Percentiles rank a stretch among this genome's conserved stretches.
These are phyloP conservation scores for Fraxinus xanthoxyloides DNA, from an alignment of 305 asterid genomes.

Conservation along the genomic window DNA sequence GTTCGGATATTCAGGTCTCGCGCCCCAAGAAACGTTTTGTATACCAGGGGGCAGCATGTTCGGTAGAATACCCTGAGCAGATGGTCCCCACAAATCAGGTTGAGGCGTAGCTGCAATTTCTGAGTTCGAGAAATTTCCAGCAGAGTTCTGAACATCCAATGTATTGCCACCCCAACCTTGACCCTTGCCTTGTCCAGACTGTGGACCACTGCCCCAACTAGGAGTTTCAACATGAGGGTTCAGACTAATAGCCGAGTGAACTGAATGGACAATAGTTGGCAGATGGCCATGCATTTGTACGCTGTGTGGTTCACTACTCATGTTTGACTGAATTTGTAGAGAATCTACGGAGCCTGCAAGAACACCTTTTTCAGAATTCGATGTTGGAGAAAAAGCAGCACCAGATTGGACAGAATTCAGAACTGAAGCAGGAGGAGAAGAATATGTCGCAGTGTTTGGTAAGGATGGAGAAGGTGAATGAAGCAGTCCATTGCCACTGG, in stretches of 20 bases:
- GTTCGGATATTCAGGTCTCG: slow-evolving; percentile 44
- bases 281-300: slow-evolving; percentile 44
- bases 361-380: slow-evolving; percentile 43
- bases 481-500: slow-evolving; percentile 39
- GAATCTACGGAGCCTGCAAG: slow-evolving; percentile 33
- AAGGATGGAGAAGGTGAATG: slow-evolving; percentile 54
- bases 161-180: slow-evolving; percentile 49
- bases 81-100: slow-evolving; percentile 62
- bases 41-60: slow-evolving; percentile 53
- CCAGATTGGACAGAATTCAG: slow-evolving; percentile 32
- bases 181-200: slow-evolving; percentile 50
- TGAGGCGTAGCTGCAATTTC: slow-evolving; percentile 45
- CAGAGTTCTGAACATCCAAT: slow-evolving; percentile 47
- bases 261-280: slow-evolving; percentile 30
- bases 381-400: slow-evolving; percentile 41
- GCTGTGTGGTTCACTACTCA: slow-evolving; percentile 37
- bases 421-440: slow-evolving; percentile 47
- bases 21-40: slow-evolving; percentile 53
- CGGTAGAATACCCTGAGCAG: slow-evolving; percentile 51
- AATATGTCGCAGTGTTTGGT: slow-evolving; percentile 31
- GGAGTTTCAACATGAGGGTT: slow-evolving; percentile 48
- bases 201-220: slow-evolving; percentile 40
- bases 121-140: slow-evolving; percentile 49
- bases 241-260: slow-evolving; percentile 44
- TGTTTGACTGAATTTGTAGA: slow-evolving; percentile 33